Percentiles rank a stretch among this genome's conserved stretches.
Conservation (phyloP, 2,329 filamentous ascomycete species). For the Spiromastix sp. region DNA sequence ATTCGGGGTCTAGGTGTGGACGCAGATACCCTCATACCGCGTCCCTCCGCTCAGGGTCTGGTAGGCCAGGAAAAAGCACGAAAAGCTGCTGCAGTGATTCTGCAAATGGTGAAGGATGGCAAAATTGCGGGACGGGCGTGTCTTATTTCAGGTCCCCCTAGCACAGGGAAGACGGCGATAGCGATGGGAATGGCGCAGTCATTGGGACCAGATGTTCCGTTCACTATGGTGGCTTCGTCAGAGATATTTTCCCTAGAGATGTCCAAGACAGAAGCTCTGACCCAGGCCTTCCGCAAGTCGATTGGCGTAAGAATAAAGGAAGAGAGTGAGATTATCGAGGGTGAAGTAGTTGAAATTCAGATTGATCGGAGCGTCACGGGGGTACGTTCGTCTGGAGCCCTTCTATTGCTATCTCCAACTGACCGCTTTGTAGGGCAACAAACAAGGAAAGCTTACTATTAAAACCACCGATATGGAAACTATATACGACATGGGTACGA, state of each 20-base stretch:
- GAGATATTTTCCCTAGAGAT: constrained; percentile 99
- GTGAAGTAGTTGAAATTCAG: constrained; percentile 97
- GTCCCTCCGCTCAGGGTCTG: constrained; percentile 76
- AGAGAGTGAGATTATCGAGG: constrained; percentile 98
- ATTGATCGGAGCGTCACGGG: constrained; percentile 95
- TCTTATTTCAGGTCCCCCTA: constrained; percentile 87
- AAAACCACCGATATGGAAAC: constrained; percentile 99
- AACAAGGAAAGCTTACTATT: constrained; percentile 97
- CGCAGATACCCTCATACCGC: constrained; percentile 78
- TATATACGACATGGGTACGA: constrained; percentile 97
- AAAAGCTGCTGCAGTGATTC: constrained; percentile 88
- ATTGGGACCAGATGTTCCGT: constrained; percentile 85
- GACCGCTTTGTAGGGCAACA: constrained; percentile 53
- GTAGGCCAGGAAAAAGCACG: constrained; percentile 94
- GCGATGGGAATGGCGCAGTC: constrained; percentile 99
- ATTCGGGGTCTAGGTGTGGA: constrained; percentile 94
- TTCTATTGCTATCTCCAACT: background rate
- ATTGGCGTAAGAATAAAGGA: constrained; percentile 98
- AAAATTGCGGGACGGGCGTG: constrained; percentile 96
- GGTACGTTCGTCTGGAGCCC: constrained; percentile 26
- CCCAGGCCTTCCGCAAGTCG: constrained; percentile 96
- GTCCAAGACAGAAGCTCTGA: constrained; percentile 97
- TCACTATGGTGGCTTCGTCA: constrained; percentile 88
- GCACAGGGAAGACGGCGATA: constrained; percentile 96
- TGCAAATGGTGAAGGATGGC: constrained; percentile 98